phyloP scores from a whole-genome alignment of 2,329 filamentous ascomycete genomes.

The Epichloe sylvatica region DNA sequence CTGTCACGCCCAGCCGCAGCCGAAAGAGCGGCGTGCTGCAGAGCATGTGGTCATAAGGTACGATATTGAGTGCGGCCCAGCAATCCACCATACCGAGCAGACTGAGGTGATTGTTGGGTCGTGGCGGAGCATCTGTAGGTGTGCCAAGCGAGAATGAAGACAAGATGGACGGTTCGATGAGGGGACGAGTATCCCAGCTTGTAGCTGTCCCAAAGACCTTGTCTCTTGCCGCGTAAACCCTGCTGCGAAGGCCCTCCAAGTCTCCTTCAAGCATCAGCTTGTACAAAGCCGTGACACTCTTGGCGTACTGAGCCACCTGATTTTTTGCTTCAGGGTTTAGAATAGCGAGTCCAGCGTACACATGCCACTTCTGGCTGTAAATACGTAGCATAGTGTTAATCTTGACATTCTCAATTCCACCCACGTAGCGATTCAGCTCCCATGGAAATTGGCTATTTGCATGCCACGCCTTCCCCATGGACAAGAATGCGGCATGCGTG shows the following conservation, averaged over 20 bases:
- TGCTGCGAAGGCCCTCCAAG: slow-evolving; percentile 53
- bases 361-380: slow-evolving; percentile 98
- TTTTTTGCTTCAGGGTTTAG: slow-evolving; percentile 80
- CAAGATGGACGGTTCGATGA: slow-evolving; percentile 72
- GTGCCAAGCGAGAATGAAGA: slow-evolving; percentile 78
- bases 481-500: slow-evolving; percentile 90
- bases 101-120: slow-evolving; percentile 87
- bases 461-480: slow-evolving; percentile 96
- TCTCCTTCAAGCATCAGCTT: slow-evolving; percentile 92
- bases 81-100: slow-evolving; percentile 96
- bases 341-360: slow-evolving; percentile 93
- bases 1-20: slow-evolving; percentile 91
- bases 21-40: slow-evolving; percentile 96
- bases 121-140: slow-evolving; percentile 39
- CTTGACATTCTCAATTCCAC: slow-evolving; percentile 97
- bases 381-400: slow-evolving; percentile 97
- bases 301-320: slow-evolving; percentile 89
- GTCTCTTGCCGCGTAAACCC: slow-evolving; percentile 52
- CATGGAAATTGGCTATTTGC: slow-evolving; percentile 92
- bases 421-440: slow-evolving; percentile 90
- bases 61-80: slow-evolving; percentile 86
- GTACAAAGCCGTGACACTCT: slow-evolving; percentile 84
- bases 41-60: slow-evolving; percentile 99
- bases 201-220: slow-evolving; percentile 62
- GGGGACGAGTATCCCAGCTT: slow-evolving; percentile 46